Evolutionary conservation across 2,329 filamentous ascomycete species (phyloP).

Genomic region (Podosphaera xanthii): DNA sequence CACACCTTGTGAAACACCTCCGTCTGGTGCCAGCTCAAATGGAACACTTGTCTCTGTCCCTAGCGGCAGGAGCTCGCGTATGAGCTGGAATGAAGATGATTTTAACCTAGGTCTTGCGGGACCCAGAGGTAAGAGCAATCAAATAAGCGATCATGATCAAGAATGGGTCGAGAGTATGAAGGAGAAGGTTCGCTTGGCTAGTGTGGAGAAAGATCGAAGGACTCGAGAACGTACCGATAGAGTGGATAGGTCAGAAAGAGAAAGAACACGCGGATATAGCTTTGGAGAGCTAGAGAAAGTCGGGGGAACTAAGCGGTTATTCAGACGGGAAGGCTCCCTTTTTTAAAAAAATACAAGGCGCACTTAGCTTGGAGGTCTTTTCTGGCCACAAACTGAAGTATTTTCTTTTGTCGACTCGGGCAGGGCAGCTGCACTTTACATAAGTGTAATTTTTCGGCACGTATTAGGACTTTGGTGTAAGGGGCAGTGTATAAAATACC

Average conservation of each 20-base stretch:
- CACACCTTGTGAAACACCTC: slow-evolving; percentile 5
- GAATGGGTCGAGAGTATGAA: slow-evolving; percentile 70
- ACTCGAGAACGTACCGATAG: slow-evolving; percentile 27
- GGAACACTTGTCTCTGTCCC: slow-evolving; percentile 1
- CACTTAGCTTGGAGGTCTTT: no score
- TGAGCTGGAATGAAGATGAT: slow-evolving; percentile 35
- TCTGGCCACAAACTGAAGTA: no score
- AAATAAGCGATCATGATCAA: slow-evolving; percentile 48
- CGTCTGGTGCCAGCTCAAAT: slow-evolving; percentile 3
- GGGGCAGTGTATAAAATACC: no score
- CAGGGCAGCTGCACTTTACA: no score
- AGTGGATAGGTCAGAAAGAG: slow-evolving; percentile 43
- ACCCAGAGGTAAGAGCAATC: slow-evolving; percentile 38
- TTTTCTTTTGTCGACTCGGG: no score
- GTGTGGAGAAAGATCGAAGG: slow-evolving; percentile 28
- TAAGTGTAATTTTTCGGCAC: no score
- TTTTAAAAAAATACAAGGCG: no score
- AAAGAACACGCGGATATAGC: slow-evolving; percentile 6
- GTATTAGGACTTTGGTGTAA: no score
- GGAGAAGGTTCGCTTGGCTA: slow-evolving; percentile 52
- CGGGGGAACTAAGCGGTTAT: slow-evolving; percentile 50
- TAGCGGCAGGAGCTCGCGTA: slow-evolving; percentile 18
- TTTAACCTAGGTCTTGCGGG: slow-evolving; percentile 46
- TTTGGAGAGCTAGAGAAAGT: slow-evolving; percentile 53
- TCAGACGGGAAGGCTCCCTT: slow-evolving; percentile 16